Base-by-base conservation (phyloP, 257 asterid species). In the Gentiana macrophylla region DNA sequence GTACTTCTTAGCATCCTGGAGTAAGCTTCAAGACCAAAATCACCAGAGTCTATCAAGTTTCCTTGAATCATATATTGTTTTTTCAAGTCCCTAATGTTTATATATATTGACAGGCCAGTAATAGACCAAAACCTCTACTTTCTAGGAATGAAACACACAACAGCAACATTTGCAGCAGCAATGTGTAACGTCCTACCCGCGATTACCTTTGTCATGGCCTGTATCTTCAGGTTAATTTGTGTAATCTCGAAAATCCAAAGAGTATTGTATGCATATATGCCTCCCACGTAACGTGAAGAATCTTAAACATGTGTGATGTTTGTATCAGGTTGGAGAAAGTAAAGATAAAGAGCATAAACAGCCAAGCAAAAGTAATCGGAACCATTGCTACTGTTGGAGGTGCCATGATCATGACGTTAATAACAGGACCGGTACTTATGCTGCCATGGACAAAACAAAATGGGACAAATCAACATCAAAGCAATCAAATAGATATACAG, bases 91-190 rank as follows among this genome's bases (percentile, higher is more conserved):
- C 63, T 68, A 52, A 63, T 38, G 12, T 35, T 37, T 45, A 47
- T 56, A 15, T 61, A 32, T 11, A 33, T 70, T 38, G 11, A 63
- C 67, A 90, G 99, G 81, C 97, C 99, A 0, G 99, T 92, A 4
- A 85, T 88, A 45, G 99, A 89, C 55, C 99, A 92, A 65, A 92
- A 85, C 70, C 84, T 92, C 56, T 92, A 88, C 72, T 85, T 82
- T 72, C 51, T 92, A 74, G 99, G 99, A 58, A 76, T 92, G 95
- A 92, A 85, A 64, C 77, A 79, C 74, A 92, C 99, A 37, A 92
- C 95, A 10, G 97, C 97, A 32, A 92, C 99, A 33, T 92, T 92
- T 77, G 97, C 95, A n/a, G 90, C 89, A n/a, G 97, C 99, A 13
- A 88, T 92, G 99, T 67, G 77, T 34, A 92, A 92, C 65, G 77